Base-by-base conservation (phyloP, 129 eudicot genomes). In the Flaveria trinervia region DNA sequence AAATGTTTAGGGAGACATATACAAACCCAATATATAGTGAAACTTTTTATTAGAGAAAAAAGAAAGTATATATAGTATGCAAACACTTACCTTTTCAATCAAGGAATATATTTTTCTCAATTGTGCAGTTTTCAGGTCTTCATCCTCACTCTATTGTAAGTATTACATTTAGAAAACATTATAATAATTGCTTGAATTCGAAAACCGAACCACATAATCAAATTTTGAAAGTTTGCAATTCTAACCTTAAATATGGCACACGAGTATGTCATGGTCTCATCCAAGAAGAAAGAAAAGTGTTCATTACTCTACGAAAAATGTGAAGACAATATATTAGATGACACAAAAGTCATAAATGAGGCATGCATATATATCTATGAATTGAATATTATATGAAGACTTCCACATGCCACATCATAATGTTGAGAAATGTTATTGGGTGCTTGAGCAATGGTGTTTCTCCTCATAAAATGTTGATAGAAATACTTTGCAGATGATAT, bases 381-480 rank as follows among this genome's bases (percentile, higher is more conserved):
- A 25, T 25, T 25, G 28, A 25, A 25, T 25, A 25, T 25, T 25
- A 25, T 25, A 15, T 2, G 8, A 22, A 52, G 41, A 43, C 14
- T 60, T 25, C 12, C 51, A 80, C 85, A 22, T 74, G 85, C 96
- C 79, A 90, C 67, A 81, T 93, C 98, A 77, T 93, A 93, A 77
- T 93, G 98, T 17, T 87, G 84, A 59, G 98, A 88, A 72, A 92
- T 88, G 81, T 92, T 92, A 72, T 86, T 86, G 2, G 96, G 96
- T 74, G 96, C 96, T 85, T 93, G 98, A 20, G 92, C 90, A 44
- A 90, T 61, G 25, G 95, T 79, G 36, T 90, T 93, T 76, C 80
- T 82, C 72, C 92, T 80, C 8, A 89, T 77, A 60, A 88, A 68
- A 83, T 93, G 95, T 9, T 78, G 85, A 55, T 51, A 82, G 81